Evolutionary conservation across 2,329 filamentous ascomycete genomes (phyloP), one percentile per base, ranked within the genome.

Genomic region (Penicillium crustosum): DNA sequence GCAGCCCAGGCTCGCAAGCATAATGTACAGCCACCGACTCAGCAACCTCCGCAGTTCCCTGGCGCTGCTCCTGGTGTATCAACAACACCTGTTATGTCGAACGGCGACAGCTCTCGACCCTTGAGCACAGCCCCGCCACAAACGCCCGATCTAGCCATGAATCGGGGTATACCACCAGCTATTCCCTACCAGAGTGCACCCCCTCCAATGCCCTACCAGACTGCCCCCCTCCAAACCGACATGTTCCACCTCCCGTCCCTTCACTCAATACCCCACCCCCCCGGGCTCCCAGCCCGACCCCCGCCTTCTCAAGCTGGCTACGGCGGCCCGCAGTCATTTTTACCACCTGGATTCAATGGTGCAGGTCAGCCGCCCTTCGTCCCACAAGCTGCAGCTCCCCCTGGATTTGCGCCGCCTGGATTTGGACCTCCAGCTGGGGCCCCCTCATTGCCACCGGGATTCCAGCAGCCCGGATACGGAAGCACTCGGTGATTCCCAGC

Each of bases 1-100:
- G 94, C 94, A 31, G 88, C 89, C 29, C 90, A 97, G 77, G 94
- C 93, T 57, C 93, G 93, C 78, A 93, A 93, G 73, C 91, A 97
- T 75, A 96, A 96, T 69, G 90, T 99, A 60, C 86, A 91, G 52
- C 89, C 92, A 36, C 89, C 92, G 64, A 84, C 87, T 3, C 89
- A 93, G 70, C 85, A 88, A 23, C 78, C 94, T 51, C 89, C 56
- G 17, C 89, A 87, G 58, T 87, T 95, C 65, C 84, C 93, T 66
- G 53, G 56, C 9, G 36, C 53, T 23, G 80, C 77, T 49, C 63
- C 70, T 9, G 73, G 72, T 1, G 66, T 73, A 27, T 70, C 80
- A 23, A 75, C 73, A 45, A 75, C 73, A 13, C 70, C 78, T 17
- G 74, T 74, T 23, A 78, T 82, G 69, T 69, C 77, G 33, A 79